These are phyloP conservation scores for Schizothecium vesticola DNA, from an alignment of 495 filamentous ascomycete genomes.

Conservation along the genomic window DNA sequence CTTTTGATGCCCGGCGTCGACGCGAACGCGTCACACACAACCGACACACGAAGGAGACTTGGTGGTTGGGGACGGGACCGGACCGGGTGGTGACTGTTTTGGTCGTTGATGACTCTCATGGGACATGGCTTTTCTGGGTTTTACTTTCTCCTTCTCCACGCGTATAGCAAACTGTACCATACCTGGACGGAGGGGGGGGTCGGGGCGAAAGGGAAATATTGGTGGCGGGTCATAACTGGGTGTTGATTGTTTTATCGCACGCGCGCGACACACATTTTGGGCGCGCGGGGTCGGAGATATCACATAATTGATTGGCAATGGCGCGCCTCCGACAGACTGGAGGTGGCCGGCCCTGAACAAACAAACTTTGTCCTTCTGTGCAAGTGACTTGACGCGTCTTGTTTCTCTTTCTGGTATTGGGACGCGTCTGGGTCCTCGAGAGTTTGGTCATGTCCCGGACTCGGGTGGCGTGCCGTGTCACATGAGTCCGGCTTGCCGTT, in stretches of 20 bases:
- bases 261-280: background rate
- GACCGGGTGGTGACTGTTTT: conserved; percentile 7
- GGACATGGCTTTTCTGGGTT: conserved; percentile 18
- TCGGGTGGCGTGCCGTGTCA: background rate
- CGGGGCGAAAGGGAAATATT: background rate
- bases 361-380: background rate
- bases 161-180: conserved; percentile 14
- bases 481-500: background rate
- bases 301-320: conserved; percentile 17
- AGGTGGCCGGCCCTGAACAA: conserved; percentile 16
- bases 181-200: conserved; percentile 3
- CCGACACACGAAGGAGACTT: background rate
- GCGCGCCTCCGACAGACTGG: conserved; percentile 1
- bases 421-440: background rate
- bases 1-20: conserved; percentile 8
- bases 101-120: conserved; percentile 17
- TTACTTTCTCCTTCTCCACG: background rate
- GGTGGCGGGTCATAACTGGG: conserved; percentile 4
- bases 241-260: conserved; percentile 7
- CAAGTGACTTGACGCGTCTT: conserved; percentile 10
- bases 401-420: conserved; percentile 2
- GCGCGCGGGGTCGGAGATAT: conserved; percentile 11
- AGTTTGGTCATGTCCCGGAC: background rate
- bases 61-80: background rate
- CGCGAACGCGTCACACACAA: background rate